Evolutionary conservation across 345 rosid species (phyloP), one percentile per base, ranked within the genome.

Genomic region (Orychophragmus violaceus): DNA sequence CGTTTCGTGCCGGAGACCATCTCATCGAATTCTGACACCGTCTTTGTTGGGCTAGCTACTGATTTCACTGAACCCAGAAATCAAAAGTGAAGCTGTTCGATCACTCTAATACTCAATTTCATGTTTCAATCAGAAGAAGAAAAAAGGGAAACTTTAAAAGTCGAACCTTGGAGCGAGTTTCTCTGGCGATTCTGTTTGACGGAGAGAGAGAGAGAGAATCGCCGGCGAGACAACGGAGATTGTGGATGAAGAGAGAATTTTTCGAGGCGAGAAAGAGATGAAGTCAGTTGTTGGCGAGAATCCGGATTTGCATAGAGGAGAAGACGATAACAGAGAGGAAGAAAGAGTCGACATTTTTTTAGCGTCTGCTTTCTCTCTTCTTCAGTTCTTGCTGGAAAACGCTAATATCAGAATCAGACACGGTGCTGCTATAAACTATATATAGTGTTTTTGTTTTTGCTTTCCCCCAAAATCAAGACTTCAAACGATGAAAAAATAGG

Each of bases 1-100:
- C 95, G 80, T 72, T 78, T 74, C 17, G 89, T 90, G 24, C 91
- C 95, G 22, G 86, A 68, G 58, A 85, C 86, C 99, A 90, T 90
- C 62, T 90, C 97, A 42, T 88, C 94, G 72, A 94, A 94, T 29
- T 86, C 93, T 11, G 92, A 76, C 29, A 77, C 68, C 5, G 79
- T 68, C 80, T 88, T 96, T 12, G 87, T 63, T 27, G 97, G 84
- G 59, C 87, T 85, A 70, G 87, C 92, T 75, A 90, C 92, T 53
- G 96, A 77, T 77, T 89, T 84, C 74, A 94, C 99, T 90, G 83
- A 54, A 62, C 74, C 46, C 55, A 68, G 4, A 39, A 29, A 50
- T 19, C 52, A 35, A 65, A 61, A 72, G 35, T 30, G 25, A 25
- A 55, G 45, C 48, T 42, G 36, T 62, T 58, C 42, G 54, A 46